Conservation (phyloP, 1,139 yeast genomes). For the Blastobotrys illinoisensis region DNA sequence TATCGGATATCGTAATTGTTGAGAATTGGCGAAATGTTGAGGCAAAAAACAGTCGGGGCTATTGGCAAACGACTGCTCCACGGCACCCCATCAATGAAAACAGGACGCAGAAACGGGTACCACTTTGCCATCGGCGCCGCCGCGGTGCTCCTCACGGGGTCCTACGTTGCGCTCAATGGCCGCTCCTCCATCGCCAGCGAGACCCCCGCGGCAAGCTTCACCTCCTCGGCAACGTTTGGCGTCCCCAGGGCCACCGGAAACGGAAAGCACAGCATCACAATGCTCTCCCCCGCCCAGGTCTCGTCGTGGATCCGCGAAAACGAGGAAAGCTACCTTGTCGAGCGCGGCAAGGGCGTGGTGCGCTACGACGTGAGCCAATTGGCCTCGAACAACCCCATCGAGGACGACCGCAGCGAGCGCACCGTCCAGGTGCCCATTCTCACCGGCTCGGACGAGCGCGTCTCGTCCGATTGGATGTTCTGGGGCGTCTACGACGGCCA, state of each 20-base stretch:
- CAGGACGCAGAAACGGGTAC: background rate
- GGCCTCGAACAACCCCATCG: slow-evolving; percentile 90
- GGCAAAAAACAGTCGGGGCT: background rate
- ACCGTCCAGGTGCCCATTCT: slow-evolving; percentile 72
- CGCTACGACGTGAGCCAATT: slow-evolving; percentile 87
- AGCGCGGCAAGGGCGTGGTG: slow-evolving; percentile 85
- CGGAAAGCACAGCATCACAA: slow-evolving; percentile 22
- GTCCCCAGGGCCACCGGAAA: slow-evolving; percentile 1
- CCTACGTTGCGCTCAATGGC: slow-evolving; percentile 3
- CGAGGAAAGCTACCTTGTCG: slow-evolving; percentile 76
- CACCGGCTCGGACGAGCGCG: slow-evolving; percentile 21
- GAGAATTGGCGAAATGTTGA: background rate
- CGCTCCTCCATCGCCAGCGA: slow-evolving; percentile 1
- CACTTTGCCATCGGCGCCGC: background rate
- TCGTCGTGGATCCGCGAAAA: slow-evolving; percentile 60
- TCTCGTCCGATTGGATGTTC: slow-evolving; percentile 82
- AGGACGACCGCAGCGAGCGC: slow-evolving; percentile 87
- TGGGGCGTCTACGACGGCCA: slow-evolving; percentile 98
- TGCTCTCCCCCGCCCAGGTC: slow-evolving; percentile 71
- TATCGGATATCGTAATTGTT: no score
- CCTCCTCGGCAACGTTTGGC: slow-evolving; percentile 2
- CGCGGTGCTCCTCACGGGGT: slow-evolving; percentile 9
- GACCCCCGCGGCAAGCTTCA: slow-evolving; percentile 1
- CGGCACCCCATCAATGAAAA: background rate
- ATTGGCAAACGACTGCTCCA: background rate